Percentiles rank a stretch among this genome's conserved stretches.
These are phyloP conservation scores for Podospora australis DNA, from an alignment of 495 filamentous ascomycete genomes.

Conservation along the genomic window DNA sequence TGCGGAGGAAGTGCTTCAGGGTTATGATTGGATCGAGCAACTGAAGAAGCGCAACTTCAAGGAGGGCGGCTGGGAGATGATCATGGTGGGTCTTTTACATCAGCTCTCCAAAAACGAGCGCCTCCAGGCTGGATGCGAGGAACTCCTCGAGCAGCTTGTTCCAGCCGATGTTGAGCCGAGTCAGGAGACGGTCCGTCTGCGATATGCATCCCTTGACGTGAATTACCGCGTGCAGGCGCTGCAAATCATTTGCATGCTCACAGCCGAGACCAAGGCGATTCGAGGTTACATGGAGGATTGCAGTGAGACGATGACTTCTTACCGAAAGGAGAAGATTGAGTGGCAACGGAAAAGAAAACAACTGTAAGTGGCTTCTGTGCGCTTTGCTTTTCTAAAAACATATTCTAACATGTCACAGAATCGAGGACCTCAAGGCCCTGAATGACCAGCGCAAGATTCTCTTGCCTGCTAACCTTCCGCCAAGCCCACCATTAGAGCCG, in stretches of 20 bases:
- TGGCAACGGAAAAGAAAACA: constrained; percentile 76
- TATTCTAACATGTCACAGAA: constrained; percentile 43
- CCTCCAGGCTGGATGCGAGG: constrained; percentile 64
- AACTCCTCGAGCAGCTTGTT: constrained; percentile 69
- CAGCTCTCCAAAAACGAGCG: constrained; percentile 73
- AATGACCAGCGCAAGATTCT: constrained; percentile 84
- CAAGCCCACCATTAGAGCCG: constrained; percentile 52
- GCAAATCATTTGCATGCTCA: constrained; percentile 81
- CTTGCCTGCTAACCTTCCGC: constrained; percentile 68
- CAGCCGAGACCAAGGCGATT: constrained; percentile 76
- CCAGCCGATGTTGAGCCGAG: constrained; percentile 69
- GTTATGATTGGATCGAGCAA: constrained; percentile 77
- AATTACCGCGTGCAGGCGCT: constrained; percentile 75
- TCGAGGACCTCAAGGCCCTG: constrained; percentile 75
- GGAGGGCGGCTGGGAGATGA: constrained; percentile 85
- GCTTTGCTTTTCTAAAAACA: too few relatives aligned
- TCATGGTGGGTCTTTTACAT: constrained; percentile 79
- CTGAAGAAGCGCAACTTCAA: constrained; percentile 78
- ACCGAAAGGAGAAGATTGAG: constrained; percentile 92
- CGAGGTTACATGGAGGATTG: constrained; percentile 86
- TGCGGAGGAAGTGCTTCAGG: constrained; percentile 68
- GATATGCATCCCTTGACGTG: constrained; percentile 70
- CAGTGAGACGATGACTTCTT: constrained; percentile 83
- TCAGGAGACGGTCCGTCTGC: constrained; percentile 59
- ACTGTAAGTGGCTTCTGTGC: constrained; percentile 64